Base-by-base conservation (phyloP, 1,284 basidiomycete species). In the Puccinia polysora region DNA sequence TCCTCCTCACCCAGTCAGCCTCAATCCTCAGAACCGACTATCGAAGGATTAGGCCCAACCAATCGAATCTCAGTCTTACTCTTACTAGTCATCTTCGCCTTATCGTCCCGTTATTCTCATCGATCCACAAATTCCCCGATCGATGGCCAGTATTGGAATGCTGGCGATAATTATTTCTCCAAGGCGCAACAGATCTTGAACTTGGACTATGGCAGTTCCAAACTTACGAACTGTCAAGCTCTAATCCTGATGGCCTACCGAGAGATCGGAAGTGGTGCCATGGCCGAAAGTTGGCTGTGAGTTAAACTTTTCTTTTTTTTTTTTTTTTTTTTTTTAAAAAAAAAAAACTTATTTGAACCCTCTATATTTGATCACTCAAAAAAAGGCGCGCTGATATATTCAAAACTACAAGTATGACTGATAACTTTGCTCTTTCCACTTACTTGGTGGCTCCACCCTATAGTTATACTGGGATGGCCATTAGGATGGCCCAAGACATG, bases 251-350 rank as follows among this genome's bases (percentile, higher is more conserved):
- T 91, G 80, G 87, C 87, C 7, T 91, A 89, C 78, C 84, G 90
- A 20, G 89, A 92, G 80, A 85, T 90, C 36, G 90, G 90, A 1
- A 88, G 90, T 73, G 90, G 90, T 28, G 88, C 88, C 15, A 92
- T 90, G 90, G 87, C 88, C 8, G 86, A 88, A 80, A 87, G 89
- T 38, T 92, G 90, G 90, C 83, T 86, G 18, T 90, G 87, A 77
- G 76, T 65, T 87, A 88, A 87, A 47, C 87, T 88, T 85, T 88
- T 85, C 30, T 59, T 5, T 23, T 4, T 30, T 1, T 49, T 55
- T 45, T 25, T 18, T 40, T 32, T 6, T 18, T 4, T 23, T 34
- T 36, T 25, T 20, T 1, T 32, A 2, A 23, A n/a, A n/a, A n/a
- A n/a, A n/a, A n/a, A n/a, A n/a, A n/a, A n/a, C n/a, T n/a, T n/a